Percentiles rank a stretch among this genome's conserved stretches.
These are phyloP conservation scores for Leccinum uliginosum DNA, from an alignment of 768 basidiomycete genomes.

Conservation along the genomic window DNA sequence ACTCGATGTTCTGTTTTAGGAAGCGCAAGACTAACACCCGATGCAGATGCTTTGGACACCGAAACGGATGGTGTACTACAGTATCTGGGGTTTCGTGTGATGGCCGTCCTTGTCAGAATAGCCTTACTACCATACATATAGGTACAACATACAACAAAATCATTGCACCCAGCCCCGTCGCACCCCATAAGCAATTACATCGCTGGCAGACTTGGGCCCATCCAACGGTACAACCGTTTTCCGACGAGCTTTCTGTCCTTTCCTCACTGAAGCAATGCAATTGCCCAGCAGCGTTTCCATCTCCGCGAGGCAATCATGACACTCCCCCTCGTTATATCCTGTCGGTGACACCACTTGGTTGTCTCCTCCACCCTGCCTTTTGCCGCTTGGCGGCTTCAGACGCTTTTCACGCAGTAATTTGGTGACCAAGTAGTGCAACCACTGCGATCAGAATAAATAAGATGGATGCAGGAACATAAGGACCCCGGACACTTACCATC, in stretches of 20 bases:
- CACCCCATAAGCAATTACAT: conserved; percentile 58
- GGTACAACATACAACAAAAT: not conserved
- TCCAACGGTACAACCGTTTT: conserved; percentile 28
- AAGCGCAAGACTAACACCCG: too few relatives aligned
- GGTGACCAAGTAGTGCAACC: conserved; percentile 79
- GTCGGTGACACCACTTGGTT: conserved; percentile 16
- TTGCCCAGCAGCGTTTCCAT: conserved; percentile 55
- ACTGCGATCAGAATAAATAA: conserved; percentile 46
- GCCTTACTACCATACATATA: not conserved
- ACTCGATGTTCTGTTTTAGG: too few relatives aligned
- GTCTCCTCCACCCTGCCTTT: conserved; percentile 28
- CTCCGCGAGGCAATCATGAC: conserved; percentile 65
- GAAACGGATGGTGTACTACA: too few relatives aligned
- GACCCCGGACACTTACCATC: conserved; percentile 53
- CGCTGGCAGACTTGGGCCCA: conserved; percentile 43
- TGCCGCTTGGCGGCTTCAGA: conserved; percentile 51
- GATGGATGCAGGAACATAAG: not conserved
- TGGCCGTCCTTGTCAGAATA: not conserved
- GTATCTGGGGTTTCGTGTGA: not conserved
- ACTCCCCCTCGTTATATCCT: conserved; percentile 60
- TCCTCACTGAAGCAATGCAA: conserved; percentile 38
- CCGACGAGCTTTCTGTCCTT: conserved; percentile 31
- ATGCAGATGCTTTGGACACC: too few relatives aligned
- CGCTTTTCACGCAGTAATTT: conserved; percentile 72
- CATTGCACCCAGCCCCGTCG: conserved; percentile 58